Evolutionary conservation across 2,329 filamentous ascomycete genomes (phyloP).

Genomic region (Aspergillus transmontanensis): DNA sequence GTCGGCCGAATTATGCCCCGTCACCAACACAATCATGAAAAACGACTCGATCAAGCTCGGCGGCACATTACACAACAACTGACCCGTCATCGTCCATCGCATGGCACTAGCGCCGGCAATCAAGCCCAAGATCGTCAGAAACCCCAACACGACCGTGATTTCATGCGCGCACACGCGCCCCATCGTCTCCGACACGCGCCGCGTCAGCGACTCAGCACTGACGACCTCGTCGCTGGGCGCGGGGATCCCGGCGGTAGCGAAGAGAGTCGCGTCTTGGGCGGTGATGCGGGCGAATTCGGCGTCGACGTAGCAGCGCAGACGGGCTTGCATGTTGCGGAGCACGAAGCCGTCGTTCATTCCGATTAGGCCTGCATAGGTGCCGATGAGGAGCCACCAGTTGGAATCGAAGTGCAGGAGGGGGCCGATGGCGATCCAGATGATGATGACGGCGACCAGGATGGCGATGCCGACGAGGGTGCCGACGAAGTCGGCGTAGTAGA

Average conservation of each 20-base stretch:
- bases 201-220: neutral
- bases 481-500: conserved; percentile 41
- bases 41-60: conserved; percentile 36
- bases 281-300: conserved; percentile 6
- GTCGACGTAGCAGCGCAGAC: conserved; percentile 18
- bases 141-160: neutral
- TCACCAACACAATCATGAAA: conserved; percentile 33
- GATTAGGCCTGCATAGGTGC: conserved; percentile 50
- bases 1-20: conserved; percentile 31
- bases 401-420: conserved; percentile 40
- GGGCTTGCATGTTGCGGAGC: conserved; percentile 45
- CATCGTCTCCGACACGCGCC: neutral
- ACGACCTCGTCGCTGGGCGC: neutral
- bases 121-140: conserved; percentile 22
- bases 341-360: conserved; percentile 50
- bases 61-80: conserved; percentile 36
- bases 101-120: conserved; percentile 28
- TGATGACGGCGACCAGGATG: conserved; percentile 40
- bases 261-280: neutral
- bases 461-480: conserved; percentile 43
- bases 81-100: conserved; percentile 33
- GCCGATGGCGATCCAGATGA: conserved; percentile 44
- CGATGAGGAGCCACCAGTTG: conserved; percentile 52
- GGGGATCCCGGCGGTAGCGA: neutral
- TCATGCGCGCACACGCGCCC: neutral